phyloP scores from a whole-genome alignment of 805 yeast genomes.

The Teunomyces lycoperdinae region DNA sequence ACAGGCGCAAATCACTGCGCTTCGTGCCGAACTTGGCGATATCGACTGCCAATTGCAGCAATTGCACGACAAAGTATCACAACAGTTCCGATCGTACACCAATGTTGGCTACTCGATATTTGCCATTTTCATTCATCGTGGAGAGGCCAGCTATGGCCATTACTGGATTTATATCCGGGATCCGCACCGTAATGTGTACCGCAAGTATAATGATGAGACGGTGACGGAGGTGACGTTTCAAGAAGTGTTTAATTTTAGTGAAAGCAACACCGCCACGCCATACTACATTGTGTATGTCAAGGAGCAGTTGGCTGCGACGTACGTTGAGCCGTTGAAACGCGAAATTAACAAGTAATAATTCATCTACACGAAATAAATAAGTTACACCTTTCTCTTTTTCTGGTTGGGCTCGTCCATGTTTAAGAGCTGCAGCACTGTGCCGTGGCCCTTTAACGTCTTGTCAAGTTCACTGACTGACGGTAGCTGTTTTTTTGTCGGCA shows the following conservation, averaged over 20 bases:
- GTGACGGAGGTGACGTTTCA: slow-evolving; percentile 72
- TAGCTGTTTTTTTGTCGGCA: slow-evolving; percentile 17
- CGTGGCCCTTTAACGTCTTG: slow-evolving; percentile 22
- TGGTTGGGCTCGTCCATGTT: slow-evolving; percentile 5
- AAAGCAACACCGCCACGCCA: slow-evolving; percentile 86
- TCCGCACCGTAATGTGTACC: slow-evolving; percentile 59
- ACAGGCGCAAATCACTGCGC: slow-evolving; percentile 41
- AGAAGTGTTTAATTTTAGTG: slow-evolving; percentile 65
- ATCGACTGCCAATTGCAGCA: slow-evolving; percentile 41
- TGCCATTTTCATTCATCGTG: slow-evolving; percentile 92
- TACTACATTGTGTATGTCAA: slow-evolving; percentile 84
- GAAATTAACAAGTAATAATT: slow-evolving; percentile 11
- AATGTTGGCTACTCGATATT: slow-evolving; percentile 76
- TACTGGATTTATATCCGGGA: slow-evolving; percentile 95
- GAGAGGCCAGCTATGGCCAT: slow-evolving; percentile 95
- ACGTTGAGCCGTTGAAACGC: slow-evolving; percentile 67
- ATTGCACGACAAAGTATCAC: slow-evolving; percentile 49
- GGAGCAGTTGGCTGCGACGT: slow-evolving; percentile 50
- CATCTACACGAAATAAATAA: background rate
- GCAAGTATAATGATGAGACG: slow-evolving; percentile 93
- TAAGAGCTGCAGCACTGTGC: background rate
- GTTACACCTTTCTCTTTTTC: slow-evolving; percentile 9
- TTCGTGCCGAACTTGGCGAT: slow-evolving; percentile 45
- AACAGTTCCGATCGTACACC: slow-evolving; percentile 61
- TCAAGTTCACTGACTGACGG: slow-evolving; percentile 39